A percentile compares a stretch with the other conserved stretches of the same genome.
These are phyloP conservation scores for Lathyrus oleraceus DNA, from an alignment of 306 rosid species.

Conservation along the genomic window DNA sequence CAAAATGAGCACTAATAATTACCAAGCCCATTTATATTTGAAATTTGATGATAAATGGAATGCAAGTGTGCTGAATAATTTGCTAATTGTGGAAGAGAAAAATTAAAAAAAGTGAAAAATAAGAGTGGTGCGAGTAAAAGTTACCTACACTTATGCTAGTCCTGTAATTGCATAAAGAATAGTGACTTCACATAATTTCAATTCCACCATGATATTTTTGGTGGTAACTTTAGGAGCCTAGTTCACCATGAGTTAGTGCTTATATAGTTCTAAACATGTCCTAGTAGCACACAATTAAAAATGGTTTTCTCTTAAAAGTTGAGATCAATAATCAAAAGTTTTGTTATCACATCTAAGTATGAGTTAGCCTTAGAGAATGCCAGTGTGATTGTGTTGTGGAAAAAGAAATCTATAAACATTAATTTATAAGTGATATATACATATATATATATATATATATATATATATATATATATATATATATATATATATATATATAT, in stretches of 20 bases:
- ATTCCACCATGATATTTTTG: background rate
- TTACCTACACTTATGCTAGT: background rate
- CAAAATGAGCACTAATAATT: background rate
- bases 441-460: too few species aligned
- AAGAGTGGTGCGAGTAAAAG: background rate
- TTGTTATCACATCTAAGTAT: too few species aligned
- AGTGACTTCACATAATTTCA: background rate
- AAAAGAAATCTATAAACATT: too few species aligned
- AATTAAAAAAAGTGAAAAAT: background rate
- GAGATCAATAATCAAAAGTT: too few species aligned
- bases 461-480: too few species aligned
- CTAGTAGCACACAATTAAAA: too few species aligned
- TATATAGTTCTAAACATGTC: too few species aligned
- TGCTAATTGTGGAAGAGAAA: background rate
- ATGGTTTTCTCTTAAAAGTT: too few species aligned
- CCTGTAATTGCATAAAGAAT: background rate
- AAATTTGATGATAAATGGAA: background rate
- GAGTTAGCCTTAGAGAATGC: too few species aligned
- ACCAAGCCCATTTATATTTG: background rate
- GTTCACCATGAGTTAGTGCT: background rate
- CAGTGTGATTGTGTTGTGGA: too few species aligned
- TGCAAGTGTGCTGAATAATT: background rate
- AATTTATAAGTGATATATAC: too few species aligned
- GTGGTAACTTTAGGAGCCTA: background rate
- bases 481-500: too few species aligned